Percentiles rank a stretch among this genome's conserved stretches.
phyloP scores from a whole-genome alignment of 139 green algal genomes.

The Coccomyxa sp. region DNA sequence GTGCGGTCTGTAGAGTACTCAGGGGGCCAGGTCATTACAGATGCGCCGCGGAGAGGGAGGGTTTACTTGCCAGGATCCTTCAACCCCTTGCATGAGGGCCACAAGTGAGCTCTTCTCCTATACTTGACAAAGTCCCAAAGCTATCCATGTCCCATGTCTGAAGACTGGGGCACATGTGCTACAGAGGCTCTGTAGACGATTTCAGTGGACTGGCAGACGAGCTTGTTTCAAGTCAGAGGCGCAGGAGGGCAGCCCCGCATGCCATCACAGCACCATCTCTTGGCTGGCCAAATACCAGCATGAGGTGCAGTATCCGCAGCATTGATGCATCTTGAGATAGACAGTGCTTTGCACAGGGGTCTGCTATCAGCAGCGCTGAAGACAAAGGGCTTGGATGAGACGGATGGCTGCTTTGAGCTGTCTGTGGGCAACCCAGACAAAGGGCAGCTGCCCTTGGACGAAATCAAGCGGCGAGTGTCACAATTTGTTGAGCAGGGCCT shows the following conservation, averaged over 20 bases:
- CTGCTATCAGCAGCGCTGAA: constrained; percentile 30
- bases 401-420: constrained; percentile 70
- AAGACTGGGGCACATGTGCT: no score
- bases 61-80: constrained; percentile 86
- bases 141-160: no score
- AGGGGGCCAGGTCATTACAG: constrained; percentile 47
- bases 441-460: constrained; percentile 52
- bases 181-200: no score
- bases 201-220: no score
- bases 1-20: constrained; percentile 64
- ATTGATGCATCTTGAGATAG: no score
- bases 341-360: no score
- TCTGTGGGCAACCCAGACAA: constrained; percentile 91
- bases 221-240: no score
- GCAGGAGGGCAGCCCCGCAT: no score
- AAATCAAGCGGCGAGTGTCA: constrained; percentile 56
- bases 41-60: constrained; percentile 49
- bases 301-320: no score
- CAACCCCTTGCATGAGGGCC: constrained; percentile 87
- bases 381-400: not conserved
- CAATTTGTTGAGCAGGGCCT: constrained; percentile 64
- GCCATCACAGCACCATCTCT: no score
- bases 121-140: no score
- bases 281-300: no score
- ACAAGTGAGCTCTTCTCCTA: constrained; percentile 36